These are phyloP conservation scores for Monosporascus cannonballus DNA, from an alignment of 2,329 filamentous ascomycete species.

Conservation along the genomic window DNA sequence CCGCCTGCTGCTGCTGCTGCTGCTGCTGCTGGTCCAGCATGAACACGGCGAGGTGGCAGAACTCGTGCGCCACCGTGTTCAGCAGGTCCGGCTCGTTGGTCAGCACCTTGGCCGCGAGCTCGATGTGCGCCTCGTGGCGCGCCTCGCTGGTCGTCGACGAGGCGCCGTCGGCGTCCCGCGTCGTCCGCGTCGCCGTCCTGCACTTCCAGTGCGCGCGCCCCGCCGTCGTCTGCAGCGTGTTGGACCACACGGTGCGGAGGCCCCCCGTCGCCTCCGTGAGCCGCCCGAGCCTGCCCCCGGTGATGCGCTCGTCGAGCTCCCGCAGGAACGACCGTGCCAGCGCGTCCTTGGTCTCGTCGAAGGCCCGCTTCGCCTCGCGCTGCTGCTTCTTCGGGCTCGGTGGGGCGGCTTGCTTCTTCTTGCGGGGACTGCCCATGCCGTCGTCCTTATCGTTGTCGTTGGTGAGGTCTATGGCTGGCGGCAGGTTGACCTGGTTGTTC, in stretches of 20 bases:
- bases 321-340: slow-evolving; percentile 58
- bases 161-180: slow-evolving; percentile 22
- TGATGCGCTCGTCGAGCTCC: slow-evolving; percentile 64
- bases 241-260: slow-evolving; percentile 66
- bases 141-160: slow-evolving; percentile 28
- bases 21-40: slow-evolving; percentile 72
- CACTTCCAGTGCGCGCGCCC: slow-evolving; percentile 69
- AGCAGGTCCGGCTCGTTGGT: slow-evolving; percentile 69
- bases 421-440: slow-evolving; percentile 1
- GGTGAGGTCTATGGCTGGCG: not conserved
- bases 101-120: slow-evolving; percentile 85
- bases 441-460: not conserved
- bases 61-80: slow-evolving; percentile 94
- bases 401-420: slow-evolving; percentile 5
- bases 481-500: not conserved
- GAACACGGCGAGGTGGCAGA: slow-evolving; percentile 89
- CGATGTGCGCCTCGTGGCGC: slow-evolving; percentile 69
- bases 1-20: slow-evolving; percentile 60
- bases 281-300: slow-evolving; percentile 49
- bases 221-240: slow-evolving; percentile 73
- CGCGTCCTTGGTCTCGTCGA: slow-evolving; percentile 54
- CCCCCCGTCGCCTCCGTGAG: slow-evolving; percentile 62
- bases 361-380: slow-evolving; percentile 49
- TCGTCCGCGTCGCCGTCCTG: slow-evolving; percentile 39
- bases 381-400: slow-evolving; percentile 25